Evolutionary conservation across 441 rosid species (phyloP), one percentile per base, ranked within the genome.

Genomic region (Pelargonium australe): DNA sequence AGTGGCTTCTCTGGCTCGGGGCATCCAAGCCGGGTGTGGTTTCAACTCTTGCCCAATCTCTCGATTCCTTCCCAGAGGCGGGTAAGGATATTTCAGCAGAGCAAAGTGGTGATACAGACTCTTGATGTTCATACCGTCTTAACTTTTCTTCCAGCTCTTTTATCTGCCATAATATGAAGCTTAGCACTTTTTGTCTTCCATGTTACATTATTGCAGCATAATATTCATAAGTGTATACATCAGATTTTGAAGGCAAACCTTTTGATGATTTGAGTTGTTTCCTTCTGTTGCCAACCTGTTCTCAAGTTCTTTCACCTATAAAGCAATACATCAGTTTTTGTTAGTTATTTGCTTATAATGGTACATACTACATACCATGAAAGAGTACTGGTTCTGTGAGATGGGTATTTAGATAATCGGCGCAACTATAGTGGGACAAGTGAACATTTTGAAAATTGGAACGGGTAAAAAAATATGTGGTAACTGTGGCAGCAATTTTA

Each of bases 261-360:
- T 76, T 47, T 43, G 73, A 13, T 47, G 73, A 20, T 61, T 28
- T 61, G 34, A 10, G 31, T 61, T 61, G 40, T 61, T 28, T 20
- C 23, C 37, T 61, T 61, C 40, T 12, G 40, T 23, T 2, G 64
- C 40, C 64, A 61, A 28, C 64, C 16, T 61, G 64, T 23, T 23
- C 40, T 73, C 76, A 28, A 73, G 76, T 60, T 73, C 72, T n/a
- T 17, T 53, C 13, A 68, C 70, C 76, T 73, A 68, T 37, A 37
- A 20, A 62, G 55, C 13, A 25, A 37, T 20, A 61, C 7, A 20
- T 61, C 37, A 61, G 7, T 2, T 23, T 23, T 61, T 11, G 14
- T 28, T 23, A 13, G 12, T 61, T 19, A 61, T 23, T 5, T 49
- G 17, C 43, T 7, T 6, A 40, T 40, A 40, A 7, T 40, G 43